Conservation (phyloP, 345 rosid species). For the Jatropha curcas region DNA sequence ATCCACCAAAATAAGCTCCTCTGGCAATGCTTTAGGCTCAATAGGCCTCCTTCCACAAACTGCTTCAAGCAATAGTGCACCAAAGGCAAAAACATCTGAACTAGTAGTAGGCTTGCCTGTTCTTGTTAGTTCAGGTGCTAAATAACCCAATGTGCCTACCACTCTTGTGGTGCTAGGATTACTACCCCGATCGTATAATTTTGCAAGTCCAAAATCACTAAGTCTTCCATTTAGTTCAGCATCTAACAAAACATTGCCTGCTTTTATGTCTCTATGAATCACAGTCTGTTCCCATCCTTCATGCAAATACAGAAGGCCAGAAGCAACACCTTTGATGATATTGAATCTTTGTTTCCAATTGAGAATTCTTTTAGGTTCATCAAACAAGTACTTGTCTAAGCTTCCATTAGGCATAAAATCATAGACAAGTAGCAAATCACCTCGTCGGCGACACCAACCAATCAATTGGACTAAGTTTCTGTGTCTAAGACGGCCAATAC, state of each 20-base stretch:
- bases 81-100: constrained; percentile 89
- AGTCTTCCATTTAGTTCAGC: constrained; percentile 69
- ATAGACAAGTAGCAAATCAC: constrained; percentile 71
- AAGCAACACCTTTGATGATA: constrained; percentile 80
- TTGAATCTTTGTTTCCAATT: constrained; percentile 77
- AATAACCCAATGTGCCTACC: constrained; percentile 92
- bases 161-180: constrained; percentile 76
- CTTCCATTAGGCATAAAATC: constrained; percentile 92
- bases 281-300: constrained; percentile 93
- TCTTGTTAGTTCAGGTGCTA: constrained; percentile 89
- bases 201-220: constrained; percentile 94
- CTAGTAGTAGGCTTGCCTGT: constrained; percentile 76
- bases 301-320: constrained; percentile 79
- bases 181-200: constrained; percentile 68
- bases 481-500: constrained; percentile 85
- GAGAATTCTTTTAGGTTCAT: constrained; percentile 54
- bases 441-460: constrained; percentile 71
- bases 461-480: constrained; percentile 81
- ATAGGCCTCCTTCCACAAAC: constrained; percentile 87
- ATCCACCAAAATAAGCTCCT: constrained; percentile 87
- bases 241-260: constrained; percentile 82
- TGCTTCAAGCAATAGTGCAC: constrained; percentile 77
- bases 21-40: constrained; percentile 74
- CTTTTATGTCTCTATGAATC: constrained; percentile 88
- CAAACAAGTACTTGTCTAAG: constrained; percentile 79